These are phyloP conservation scores for Xerocomus potaroensis DNA, from an alignment of 768 basidiomycete genomes.

Conservation along the genomic window DNA sequence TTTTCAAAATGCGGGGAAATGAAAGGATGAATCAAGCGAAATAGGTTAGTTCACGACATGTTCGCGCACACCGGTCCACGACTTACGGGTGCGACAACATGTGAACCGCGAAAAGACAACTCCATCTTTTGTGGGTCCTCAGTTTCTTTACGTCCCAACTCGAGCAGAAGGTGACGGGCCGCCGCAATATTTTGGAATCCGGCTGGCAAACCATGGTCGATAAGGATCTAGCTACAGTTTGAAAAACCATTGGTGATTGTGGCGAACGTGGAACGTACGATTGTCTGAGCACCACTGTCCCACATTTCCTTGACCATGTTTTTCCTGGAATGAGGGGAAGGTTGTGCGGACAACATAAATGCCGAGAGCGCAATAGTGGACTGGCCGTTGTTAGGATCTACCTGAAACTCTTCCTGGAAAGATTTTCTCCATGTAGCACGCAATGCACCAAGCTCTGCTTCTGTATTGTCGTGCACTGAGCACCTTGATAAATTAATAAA, in stretches of 20 bases:
- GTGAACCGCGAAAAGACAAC: constrained; percentile 49
- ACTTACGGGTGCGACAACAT: constrained; percentile 87
- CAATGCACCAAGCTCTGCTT: constrained; percentile 43
- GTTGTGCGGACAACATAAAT: constrained; percentile 76
- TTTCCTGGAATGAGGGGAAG: constrained; percentile 57
- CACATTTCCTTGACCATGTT: constrained; percentile 79
- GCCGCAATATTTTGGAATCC: constrained; percentile 80
- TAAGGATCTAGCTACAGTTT: constrained; percentile 57
- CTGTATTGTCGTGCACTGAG: constrained; percentile 35
- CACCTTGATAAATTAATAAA: constrained; percentile 2
- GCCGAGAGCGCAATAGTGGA: constrained; percentile 74
- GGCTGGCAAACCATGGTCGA: constrained; percentile 73
- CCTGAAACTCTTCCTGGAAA: constrained; percentile 45
- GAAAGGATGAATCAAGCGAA: neutral
- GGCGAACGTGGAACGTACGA: constrained; percentile 41
- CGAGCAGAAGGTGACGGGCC: constrained; percentile 70
- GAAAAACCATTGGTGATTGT: constrained; percentile 4
- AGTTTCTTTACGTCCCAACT: constrained; percentile 55
- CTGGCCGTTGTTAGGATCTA: constrained; percentile 40
- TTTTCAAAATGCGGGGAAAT: constrained; percentile 18
- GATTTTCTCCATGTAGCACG: constrained; percentile 52
- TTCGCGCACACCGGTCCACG: neutral
- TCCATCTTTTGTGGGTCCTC: constrained; percentile 40
- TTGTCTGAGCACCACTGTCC: constrained; percentile 82
- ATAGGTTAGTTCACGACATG: neutral